Evolutionary conservation across 169 alveolate species (phyloP).

Genomic region (Eimeria praecox): DNA sequence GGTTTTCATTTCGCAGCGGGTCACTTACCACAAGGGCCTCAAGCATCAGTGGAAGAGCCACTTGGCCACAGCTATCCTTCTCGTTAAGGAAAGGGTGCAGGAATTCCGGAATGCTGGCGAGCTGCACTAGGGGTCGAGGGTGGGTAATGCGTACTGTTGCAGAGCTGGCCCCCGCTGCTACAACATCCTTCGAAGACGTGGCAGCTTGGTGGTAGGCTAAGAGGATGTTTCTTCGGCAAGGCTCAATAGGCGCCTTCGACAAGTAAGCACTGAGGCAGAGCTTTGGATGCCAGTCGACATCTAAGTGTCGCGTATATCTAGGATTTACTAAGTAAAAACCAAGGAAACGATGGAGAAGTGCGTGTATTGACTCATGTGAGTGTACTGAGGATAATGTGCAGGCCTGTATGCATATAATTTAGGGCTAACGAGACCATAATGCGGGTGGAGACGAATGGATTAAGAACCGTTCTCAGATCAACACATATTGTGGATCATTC

Average conservation of each 20-base stretch:
- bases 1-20: background rate
- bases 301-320: background rate
- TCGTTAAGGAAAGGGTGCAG: slow-evolving; percentile 55
- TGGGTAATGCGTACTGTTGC: slow-evolving; percentile 54
- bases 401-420: background rate
- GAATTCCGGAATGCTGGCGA: slow-evolving; percentile 59
- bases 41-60: slow-evolving; percentile 30
- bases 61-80: background rate
- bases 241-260: slow-evolving; percentile 42
- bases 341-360: background rate
- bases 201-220: slow-evolving; percentile 25
- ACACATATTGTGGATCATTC: background rate
- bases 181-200: slow-evolving; percentile 30
- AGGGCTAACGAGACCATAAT: background rate
- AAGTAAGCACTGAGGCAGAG: background rate
- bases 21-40: slow-evolving; percentile 58
- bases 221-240: slow-evolving; percentile 66
- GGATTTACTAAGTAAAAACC: background rate
- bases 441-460: background rate
- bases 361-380: background rate
- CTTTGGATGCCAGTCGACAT: background rate
- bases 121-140: slow-evolving; percentile 23
- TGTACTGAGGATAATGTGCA: background rate
- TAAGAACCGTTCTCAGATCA: background rate
- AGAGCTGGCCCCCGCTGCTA: slow-evolving; percentile 47